phyloP scores from a whole-genome alignment of 2,329 filamentous ascomycete genomes.

The Hymenoscyphus salicellus region DNA sequence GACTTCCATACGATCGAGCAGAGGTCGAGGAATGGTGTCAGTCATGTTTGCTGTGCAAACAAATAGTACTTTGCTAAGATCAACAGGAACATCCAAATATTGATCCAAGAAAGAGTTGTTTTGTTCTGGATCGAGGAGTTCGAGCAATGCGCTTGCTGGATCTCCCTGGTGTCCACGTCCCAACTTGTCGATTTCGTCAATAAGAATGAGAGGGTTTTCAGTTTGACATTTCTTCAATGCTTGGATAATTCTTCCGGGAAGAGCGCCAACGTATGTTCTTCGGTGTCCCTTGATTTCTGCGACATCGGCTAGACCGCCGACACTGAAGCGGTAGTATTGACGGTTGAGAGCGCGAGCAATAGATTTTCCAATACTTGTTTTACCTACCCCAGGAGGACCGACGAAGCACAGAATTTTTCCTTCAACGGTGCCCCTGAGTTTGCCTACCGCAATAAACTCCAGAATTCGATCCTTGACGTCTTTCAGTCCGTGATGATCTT shows the following conservation, averaged over 20 bases:
- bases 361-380: constrained; percentile 98
- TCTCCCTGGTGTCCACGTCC: constrained; percentile 95
- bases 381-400: constrained; percentile 93
- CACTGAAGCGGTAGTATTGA: constrained; percentile 97
- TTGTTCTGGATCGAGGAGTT: constrained; percentile 93
- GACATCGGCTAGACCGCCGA: constrained; percentile 93
- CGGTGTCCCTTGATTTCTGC: constrained; percentile 98
- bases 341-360: constrained; percentile 92
- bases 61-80: constrained; percentile 95
- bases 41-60: constrained; percentile 99
- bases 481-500: constrained; percentile 94
- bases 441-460: constrained; percentile 97
- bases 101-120: constrained; percentile 97
- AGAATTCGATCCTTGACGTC: constrained; percentile 98
- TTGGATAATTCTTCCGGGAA: constrained; percentile 95
- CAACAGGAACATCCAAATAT: constrained; percentile 97
- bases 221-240: constrained; percentile 98
- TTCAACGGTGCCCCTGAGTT: constrained; percentile 93
- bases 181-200: constrained; percentile 98
- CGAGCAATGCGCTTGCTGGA: constrained; percentile 87
- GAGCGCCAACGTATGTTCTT: constrained; percentile 90
- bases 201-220: constrained; percentile 92
- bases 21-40: constrained; percentile 89
- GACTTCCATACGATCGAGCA: constrained; percentile 96
- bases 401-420: constrained; percentile 98